These are phyloP conservation scores for Schizophyllum amplum DNA, from an alignment of 1,284 basidiomycete genomes.

Conservation along the genomic window DNA sequence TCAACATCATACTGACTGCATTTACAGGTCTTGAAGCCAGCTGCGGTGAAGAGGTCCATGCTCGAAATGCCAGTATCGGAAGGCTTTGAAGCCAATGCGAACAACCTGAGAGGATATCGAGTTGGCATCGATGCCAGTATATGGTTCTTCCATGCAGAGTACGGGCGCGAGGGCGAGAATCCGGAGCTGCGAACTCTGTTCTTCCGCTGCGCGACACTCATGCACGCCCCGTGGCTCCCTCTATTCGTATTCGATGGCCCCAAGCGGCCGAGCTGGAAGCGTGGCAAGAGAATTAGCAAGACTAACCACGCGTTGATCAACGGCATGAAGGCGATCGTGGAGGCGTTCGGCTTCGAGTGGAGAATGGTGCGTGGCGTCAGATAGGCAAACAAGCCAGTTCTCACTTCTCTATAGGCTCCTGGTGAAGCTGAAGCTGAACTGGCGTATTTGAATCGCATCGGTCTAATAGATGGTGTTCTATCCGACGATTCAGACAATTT, in stretches of 20 bases:
- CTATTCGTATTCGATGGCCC: conserved; percentile 96
- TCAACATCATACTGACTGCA: not conserved
- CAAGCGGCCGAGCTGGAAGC: conserved; percentile 74
- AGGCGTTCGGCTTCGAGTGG: conserved; percentile 87
- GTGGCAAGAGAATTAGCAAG: conserved; percentile 63
- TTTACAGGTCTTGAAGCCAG: conserved; percentile 53
- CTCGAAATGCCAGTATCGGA: conserved; percentile 62
- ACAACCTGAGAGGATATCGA: conserved; percentile 53
- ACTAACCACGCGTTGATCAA: conserved; percentile 55
- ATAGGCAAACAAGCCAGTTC: not conserved
- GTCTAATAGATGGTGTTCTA: conserved; percentile 82
- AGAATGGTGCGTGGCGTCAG: conserved; percentile 50
- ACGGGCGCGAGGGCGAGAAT: conserved; percentile 71
- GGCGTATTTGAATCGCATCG: conserved; percentile 76
- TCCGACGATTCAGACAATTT: conserved; percentile 94
- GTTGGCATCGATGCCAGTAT: conserved; percentile 77
- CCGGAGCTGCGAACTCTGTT: conserved; percentile 70
- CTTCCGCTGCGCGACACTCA: conserved; percentile 67
- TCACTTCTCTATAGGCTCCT: conserved; percentile 50
- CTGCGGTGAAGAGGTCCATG: conserved; percentile 53
- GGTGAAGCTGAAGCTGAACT: conserved; percentile 97
- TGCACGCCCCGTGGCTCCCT: conserved; percentile 74
- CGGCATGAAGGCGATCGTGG: conserved; percentile 75
- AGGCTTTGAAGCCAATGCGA: conserved; percentile 58
- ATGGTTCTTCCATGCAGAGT: conserved; percentile 75